Base-by-base conservation (phyloP, 108 stramenopile species). In the Nitzschia palea region DNA sequence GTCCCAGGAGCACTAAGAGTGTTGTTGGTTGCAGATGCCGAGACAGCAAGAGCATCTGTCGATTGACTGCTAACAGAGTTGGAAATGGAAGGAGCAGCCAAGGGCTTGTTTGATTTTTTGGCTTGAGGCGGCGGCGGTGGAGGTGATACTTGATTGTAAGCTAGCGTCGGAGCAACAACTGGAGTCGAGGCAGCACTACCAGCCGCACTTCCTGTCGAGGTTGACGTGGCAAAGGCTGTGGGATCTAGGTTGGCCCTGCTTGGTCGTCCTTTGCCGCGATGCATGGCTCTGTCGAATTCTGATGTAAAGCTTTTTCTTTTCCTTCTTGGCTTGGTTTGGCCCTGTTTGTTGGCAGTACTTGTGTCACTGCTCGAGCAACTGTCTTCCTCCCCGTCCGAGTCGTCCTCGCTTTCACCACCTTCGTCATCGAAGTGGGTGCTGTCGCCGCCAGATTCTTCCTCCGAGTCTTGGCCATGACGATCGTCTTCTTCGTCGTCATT, bases 231-330 rank as follows among this genome's bases (percentile, higher is more conserved):
- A 42, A 53, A n/a, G 43, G 40, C 28, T 12, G 58, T n/a, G 17
- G 55, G 26, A 0, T 67, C 43, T 27, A 63, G 29, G 20, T 63
- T 63, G 1, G 45, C 62, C n/a, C 62, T 44, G 34, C 59, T 70
- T 15, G 69, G 69, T 40, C 37, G 36, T 37, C 76, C 76, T 17
- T 77, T 44, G 15, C 74, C 75, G 3, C 62, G 40, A 18, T 59
- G 51, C 47, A 73, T 25, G 2, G 78, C 78, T 56, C 70, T 74
- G 68, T 79, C 78, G 40, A 79, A 79, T 55, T 79, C 78, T 8
- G 74, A 75, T 32, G 45, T 36, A 33, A 63, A 63, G n/a, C 18
- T 34, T 36, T 50, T 37, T 26, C 55, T 66, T 15, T 29, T 55
- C 4, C n/a, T 22, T 61, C 42, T 57, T 15, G 15, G 20, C 31